A percentile compares a stretch with the other conserved stretches of the same genome.
Evolutionary conservation across 2,329 filamentous ascomycete species (phyloP).

Genomic region (Trichoderma arundinaceum): DNA sequence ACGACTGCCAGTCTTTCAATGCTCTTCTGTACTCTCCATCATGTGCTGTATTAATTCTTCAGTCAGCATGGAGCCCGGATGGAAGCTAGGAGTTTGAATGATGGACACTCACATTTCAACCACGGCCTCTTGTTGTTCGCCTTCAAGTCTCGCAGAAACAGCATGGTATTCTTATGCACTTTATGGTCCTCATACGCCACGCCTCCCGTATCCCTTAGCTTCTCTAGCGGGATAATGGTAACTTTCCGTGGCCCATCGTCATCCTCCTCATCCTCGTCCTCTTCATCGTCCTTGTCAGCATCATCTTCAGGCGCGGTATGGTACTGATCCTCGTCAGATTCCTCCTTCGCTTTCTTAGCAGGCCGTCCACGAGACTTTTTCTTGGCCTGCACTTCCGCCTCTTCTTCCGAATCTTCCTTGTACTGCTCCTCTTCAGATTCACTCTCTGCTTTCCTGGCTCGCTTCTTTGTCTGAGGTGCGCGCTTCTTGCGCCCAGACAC

Average conservation of each 20-base stretch:
- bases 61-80: neutral
- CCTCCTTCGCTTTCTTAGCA: constrained; percentile 35
- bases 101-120: constrained; percentile 57
- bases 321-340: constrained; percentile 36
- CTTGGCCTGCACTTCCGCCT: constrained; percentile 39
- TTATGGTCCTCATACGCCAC: constrained; percentile 57
- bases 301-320: constrained; percentile 37
- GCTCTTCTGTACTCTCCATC: constrained; percentile 80
- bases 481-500: constrained; percentile 34
- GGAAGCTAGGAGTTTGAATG: neutral
- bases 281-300: constrained; percentile 32
- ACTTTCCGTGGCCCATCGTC: constrained; percentile 46
- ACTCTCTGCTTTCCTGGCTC: constrained; percentile 34
- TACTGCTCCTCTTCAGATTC: constrained; percentile 36
- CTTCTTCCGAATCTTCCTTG: constrained; percentile 34
- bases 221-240: constrained; percentile 45
- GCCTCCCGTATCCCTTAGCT: constrained; percentile 44
- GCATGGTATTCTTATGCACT: constrained; percentile 63
- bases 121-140: constrained; percentile 64
- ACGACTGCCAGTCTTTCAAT: constrained; percentile 80
- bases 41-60: constrained; percentile 60
- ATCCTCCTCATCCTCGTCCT: constrained; percentile 47
- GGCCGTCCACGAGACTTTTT: constrained; percentile 37
- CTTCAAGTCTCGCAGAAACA: constrained; percentile 64
- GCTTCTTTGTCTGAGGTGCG: constrained; percentile 37